Conservation (phyloP, 148 eudicot species). For the Camellia lanceoleosa region DNA sequence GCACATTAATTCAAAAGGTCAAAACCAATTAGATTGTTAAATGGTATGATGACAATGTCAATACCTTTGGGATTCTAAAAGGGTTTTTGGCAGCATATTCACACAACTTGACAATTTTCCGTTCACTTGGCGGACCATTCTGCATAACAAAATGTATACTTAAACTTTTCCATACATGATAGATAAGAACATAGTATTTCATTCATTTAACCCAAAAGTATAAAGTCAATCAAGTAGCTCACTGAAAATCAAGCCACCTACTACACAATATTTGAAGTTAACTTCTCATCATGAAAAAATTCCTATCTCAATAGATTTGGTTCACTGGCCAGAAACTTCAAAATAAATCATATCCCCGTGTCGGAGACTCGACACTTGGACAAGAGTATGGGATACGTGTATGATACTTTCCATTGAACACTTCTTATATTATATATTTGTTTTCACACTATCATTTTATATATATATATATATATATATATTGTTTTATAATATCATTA, state of each 20-base stretch:
- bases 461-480: too few species aligned
- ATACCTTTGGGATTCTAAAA: constrained; percentile 81
- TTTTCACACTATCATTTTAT: too few species aligned
- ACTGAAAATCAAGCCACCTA: neutral
- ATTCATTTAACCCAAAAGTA: neutral
- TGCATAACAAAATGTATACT: constrained; percentile 27
- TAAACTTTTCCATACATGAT: constrained; percentile 2
- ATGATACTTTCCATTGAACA: too few species aligned
- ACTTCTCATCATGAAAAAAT: neutral
- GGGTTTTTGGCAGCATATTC: constrained; percentile 98
- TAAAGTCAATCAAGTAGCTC: neutral
- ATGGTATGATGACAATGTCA: neutral
- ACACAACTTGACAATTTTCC: constrained; percentile 79
- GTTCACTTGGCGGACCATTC: constrained; percentile 65
- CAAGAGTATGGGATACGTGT: too few species aligned
- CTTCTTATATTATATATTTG: too few species aligned
- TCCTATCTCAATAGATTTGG: neutral
- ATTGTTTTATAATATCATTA: too few species aligned
- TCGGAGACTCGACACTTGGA: too few species aligned
- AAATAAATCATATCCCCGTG: neutral
- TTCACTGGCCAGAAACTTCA: neutral
- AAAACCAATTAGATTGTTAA: neutral
- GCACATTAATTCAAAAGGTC: neutral
- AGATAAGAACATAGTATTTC: constrained; percentile 33
- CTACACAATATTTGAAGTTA: neutral